Percentiles rank a stretch among this genome's conserved stretches.
These are phyloP conservation scores for Tolypocladium ovalisporum DNA, from an alignment of 2,329 filamentous ascomycete genomes.

Conservation along the genomic window DNA sequence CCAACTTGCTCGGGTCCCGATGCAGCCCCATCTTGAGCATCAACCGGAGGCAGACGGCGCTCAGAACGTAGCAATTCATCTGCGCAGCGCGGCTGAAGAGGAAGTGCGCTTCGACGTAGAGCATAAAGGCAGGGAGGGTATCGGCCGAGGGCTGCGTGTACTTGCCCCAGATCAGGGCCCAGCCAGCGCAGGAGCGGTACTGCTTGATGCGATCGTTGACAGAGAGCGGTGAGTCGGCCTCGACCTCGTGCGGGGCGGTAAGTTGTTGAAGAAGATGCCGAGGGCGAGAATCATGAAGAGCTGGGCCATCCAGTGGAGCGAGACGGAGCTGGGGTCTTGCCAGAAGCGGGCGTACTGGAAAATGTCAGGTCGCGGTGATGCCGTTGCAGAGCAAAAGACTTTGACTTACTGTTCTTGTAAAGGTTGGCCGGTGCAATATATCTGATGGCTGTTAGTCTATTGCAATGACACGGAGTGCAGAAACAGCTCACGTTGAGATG, in stretches of 20 bases:
- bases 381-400: not conserved
- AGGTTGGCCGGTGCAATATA: slow-evolving; percentile 41
- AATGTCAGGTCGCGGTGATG: slow-evolving; percentile 1
- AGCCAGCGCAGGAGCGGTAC: slow-evolving; percentile 39
- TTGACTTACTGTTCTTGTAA: slow-evolving; percentile 29
- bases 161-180: slow-evolving; percentile 37
- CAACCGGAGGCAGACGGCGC: slow-evolving; percentile 37
- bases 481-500: slow-evolving; percentile 33
- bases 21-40: slow-evolving; percentile 50
- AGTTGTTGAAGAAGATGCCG: slow-evolving; percentile 32
- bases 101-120: slow-evolving; percentile 44
- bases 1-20: slow-evolving; percentile 40
- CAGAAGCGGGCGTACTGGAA: slow-evolving; percentile 38
- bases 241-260: slow-evolving; percentile 31
- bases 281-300: slow-evolving; percentile 36
- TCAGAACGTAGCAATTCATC: slow-evolving; percentile 43
- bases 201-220: slow-evolving; percentile 32
- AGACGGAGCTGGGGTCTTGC: slow-evolving; percentile 24
- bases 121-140: slow-evolving; percentile 38
- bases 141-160: slow-evolving; percentile 37
- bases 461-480: not conserved
- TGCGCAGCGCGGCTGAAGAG: slow-evolving; percentile 37
- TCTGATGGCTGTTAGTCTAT: slow-evolving; percentile 22
- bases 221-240: slow-evolving; percentile 25
- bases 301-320: slow-evolving; percentile 37